Conservation (phyloP, 495 filamentous ascomycete species). For the Podospora sp. region DNA sequence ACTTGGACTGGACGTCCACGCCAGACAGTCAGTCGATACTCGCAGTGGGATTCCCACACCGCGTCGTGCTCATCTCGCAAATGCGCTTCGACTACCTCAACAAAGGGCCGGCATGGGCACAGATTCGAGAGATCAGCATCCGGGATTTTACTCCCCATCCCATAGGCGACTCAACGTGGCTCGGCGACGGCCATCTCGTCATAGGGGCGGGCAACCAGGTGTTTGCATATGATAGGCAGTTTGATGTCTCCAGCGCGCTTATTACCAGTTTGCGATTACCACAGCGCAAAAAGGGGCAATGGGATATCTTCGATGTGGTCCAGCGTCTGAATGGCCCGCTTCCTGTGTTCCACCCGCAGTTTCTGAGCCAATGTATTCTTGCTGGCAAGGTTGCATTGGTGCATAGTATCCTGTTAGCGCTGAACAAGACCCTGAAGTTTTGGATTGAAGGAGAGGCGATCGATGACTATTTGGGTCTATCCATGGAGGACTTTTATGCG, state of each 20-base stretch:
- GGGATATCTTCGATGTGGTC: slow-evolving; percentile 79
- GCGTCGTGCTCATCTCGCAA: slow-evolving; percentile 83
- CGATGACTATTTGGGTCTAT: slow-evolving; percentile 76
- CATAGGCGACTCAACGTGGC: slow-evolving; percentile 91
- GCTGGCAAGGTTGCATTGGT: slow-evolving; percentile 75
- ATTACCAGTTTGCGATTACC: slow-evolving; percentile 67
- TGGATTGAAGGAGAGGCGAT: slow-evolving; percentile 80
- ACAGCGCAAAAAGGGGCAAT: slow-evolving; percentile 42
- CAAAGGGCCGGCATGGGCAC: slow-evolving; percentile 86
- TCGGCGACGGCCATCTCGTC: slow-evolving; percentile 78
- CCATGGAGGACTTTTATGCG: slow-evolving; percentile 69
- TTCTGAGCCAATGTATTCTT: slow-evolving; percentile 85
- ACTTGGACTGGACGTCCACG: slow-evolving; percentile 94
- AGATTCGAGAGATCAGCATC: slow-evolving; percentile 79
- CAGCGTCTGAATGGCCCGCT: slow-evolving; percentile 82
- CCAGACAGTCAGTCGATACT: slow-evolving; percentile 90
- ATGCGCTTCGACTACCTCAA: slow-evolving; percentile 93
- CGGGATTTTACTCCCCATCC: slow-evolving; percentile 84
- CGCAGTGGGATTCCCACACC: slow-evolving; percentile 85
- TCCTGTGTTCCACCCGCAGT: slow-evolving; percentile 92
- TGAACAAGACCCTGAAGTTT: slow-evolving; percentile 81
- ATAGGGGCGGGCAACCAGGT: slow-evolving; percentile 92
- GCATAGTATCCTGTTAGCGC: slow-evolving; percentile 69
- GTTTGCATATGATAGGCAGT: slow-evolving; percentile 78
- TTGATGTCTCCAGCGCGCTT: slow-evolving; percentile 65